Evolutionary conservation across 192 early-diverging fungal genomes (phyloP), one percentile per base, ranked within the genome.

Genomic region (Backusella parvicylindrica): DNA sequence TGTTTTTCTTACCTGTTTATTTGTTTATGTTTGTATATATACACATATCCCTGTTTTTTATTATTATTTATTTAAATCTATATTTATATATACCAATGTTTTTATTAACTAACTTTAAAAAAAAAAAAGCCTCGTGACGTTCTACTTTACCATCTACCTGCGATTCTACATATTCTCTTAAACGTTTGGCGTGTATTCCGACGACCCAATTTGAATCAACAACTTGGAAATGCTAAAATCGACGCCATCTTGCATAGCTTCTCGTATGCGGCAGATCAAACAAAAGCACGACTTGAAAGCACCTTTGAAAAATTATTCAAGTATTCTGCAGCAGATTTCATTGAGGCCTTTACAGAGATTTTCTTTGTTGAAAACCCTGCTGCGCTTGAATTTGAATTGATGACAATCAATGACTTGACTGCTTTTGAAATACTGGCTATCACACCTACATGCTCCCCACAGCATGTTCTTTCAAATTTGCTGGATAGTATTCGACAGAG

Each of bases 321-420:
- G 31, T 75, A 81, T 18, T 81, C 86, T 40, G 84, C 84, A 18
- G 74, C 82, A 0, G 88, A 93, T 70, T 77, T 91, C 5, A 77
- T 92, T 13, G 92, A 93, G 72, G 84, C 85, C 0, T 83, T 89
- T 68, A 81, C 89, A 13, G 92, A 93, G 43, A 79, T 93, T 15
- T 93, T 90, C 80, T 87, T 89, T 70, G 81, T 87, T 1, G 88
- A 88, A 23, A 88, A 89, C 67, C 85, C 86, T 11, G 65, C 40
- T 41, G 79, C 73, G 2, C 49, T 86, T 43, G 87, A 88, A 72
- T 71, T 79, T 50, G 85, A 86, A 41, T 41, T 32, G 28, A 43
- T 5, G 69, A 64, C 11, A 53, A 71, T 35, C 69, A 36, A 47
- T 69, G 30, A 79, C 36, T 36, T 75, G 33, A 36, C 63, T 66